These are phyloP conservation scores for Chytriomyces hyalinus DNA, from an alignment of 192 early-diverging fungal species.

Conservation along the genomic window DNA sequence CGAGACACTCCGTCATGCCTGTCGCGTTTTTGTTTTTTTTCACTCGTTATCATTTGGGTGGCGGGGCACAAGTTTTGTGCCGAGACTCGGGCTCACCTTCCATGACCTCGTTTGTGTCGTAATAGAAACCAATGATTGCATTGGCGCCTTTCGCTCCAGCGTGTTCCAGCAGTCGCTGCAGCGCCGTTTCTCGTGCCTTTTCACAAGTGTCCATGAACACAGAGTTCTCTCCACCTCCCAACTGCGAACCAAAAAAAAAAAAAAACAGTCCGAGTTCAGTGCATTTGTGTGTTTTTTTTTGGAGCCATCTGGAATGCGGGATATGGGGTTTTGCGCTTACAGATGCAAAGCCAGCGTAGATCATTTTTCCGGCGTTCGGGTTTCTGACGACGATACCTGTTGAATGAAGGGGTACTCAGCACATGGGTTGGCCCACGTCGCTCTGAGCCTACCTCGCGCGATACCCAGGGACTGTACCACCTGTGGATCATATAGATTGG, in stretches of 20 bases:
- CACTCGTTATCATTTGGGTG: no score
- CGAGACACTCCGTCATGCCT: conserved; percentile 14
- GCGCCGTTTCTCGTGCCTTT: conserved; percentile 23
- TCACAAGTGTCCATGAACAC: conserved; percentile 25
- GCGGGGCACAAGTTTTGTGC: no score
- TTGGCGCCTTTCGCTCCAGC: conserved; percentile 11
- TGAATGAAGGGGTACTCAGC: no score
- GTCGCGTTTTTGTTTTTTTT: no score
- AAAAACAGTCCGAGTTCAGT: no score
- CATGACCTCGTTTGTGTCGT: conserved; percentile 11
- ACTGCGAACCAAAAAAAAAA: background rate
- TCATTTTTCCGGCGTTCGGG: background rate
- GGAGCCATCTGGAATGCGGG: no score
- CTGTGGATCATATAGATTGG: background rate
- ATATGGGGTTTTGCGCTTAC: no score
- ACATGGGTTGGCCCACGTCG: no score
- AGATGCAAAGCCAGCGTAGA: background rate
- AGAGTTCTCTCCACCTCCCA: conserved; percentile 20
- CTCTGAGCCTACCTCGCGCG: background rate
- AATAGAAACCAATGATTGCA: conserved; percentile 19
- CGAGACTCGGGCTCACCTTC: background rate
- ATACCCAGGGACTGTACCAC: background rate
- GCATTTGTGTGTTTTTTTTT: no score
- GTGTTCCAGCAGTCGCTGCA: conserved; percentile 18
- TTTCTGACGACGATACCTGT: background rate